Conservation (phyloP, 148 eudicot species). For the Euryodendron excelsum region DNA sequence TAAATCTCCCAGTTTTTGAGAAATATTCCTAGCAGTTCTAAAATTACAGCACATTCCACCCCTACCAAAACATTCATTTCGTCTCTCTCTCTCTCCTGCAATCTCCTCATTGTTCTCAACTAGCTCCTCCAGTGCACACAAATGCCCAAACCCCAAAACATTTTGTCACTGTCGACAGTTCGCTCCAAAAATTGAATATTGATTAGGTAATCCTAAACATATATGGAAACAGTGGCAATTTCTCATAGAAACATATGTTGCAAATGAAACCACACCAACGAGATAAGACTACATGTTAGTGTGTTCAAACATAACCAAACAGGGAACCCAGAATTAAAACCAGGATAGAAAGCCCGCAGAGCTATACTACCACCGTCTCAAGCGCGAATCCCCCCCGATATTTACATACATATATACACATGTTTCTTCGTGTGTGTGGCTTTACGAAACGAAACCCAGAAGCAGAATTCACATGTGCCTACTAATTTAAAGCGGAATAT, state of each 20-base stretch:
- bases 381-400: no score
- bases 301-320: not conserved
- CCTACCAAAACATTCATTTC: no score
- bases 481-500: not conserved
- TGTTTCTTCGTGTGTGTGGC: not conserved
- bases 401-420: not conserved
- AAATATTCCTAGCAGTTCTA: no score
- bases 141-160: not conserved
- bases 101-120: no score
- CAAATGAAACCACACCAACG: not conserved
- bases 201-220: not conserved
- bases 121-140: not conserved
- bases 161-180: not conserved
- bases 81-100: not conserved
- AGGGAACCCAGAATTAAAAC: not conserved
- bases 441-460: not conserved
- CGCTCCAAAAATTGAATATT: not conserved
- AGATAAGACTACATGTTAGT: not conserved
- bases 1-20: no score
- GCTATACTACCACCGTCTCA: not conserved
- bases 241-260: not conserved
- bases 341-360: not conserved
- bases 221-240: not conserved
- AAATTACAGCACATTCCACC: no score
- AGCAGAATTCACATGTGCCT: not conserved